These are phyloP conservation scores for Lentinula sp. DNA, from an alignment of 768 basidiomycete genomes.

Conservation along the genomic window DNA sequence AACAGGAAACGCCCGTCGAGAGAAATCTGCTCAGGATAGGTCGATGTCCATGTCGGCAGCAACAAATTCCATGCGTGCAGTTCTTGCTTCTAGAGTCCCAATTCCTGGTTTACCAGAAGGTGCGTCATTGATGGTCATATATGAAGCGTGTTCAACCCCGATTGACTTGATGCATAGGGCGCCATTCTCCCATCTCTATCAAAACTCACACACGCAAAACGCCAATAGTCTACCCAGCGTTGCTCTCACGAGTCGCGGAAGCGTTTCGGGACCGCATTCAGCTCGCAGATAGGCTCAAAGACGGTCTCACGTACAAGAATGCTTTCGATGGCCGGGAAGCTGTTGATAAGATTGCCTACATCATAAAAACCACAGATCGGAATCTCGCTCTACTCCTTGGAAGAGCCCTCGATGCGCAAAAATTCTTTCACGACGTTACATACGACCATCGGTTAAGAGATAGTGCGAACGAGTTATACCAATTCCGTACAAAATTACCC, in stretches of 20 bases:
- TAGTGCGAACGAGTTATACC: constrained; percentile 84
- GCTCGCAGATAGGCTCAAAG: constrained; percentile 79
- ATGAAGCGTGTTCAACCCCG: constrained; percentile 12
- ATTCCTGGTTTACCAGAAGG: constrained; percentile 31
- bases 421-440: constrained; percentile 99
- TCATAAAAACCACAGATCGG: constrained; percentile 97
- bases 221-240: constrained; percentile 89
- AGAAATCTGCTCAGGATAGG: constrained; percentile 61
- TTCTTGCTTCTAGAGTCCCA: constrained; percentile 30
- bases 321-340: constrained; percentile 97
- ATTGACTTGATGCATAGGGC: background rate
- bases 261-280: constrained; percentile 83
- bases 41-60: constrained; percentile 73
- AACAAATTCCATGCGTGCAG: constrained; percentile 42
- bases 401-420: constrained; percentile 92
- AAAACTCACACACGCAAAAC: constrained; percentile 38
- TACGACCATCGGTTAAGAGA: constrained; percentile 96
- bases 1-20: constrained; percentile 40
- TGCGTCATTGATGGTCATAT: background rate
- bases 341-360: constrained; percentile 94
- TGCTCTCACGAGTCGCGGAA: constrained; percentile 90
- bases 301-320: constrained; percentile 93
- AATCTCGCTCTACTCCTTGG: constrained; percentile 95
- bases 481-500: constrained; percentile 79
- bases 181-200: constrained; percentile 31